Base-by-base conservation (phyloP, 1,284 basidiomycete species). In the Apiotrichum porosum region DNA sequence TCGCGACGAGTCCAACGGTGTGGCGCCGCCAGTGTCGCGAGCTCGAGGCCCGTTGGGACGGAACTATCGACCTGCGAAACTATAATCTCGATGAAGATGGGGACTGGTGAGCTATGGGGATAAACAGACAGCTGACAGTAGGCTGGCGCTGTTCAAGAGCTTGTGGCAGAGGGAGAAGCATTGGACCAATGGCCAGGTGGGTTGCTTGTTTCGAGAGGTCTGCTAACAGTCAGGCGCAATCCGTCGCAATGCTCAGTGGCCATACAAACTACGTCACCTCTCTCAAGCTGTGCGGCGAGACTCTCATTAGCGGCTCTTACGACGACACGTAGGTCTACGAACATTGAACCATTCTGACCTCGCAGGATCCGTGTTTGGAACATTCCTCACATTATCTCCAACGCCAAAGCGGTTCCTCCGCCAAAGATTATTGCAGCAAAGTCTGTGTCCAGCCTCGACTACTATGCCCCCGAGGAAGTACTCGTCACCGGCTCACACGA, bases 401-500 rank as follows among this genome's bases (percentile, higher is more conserved):
- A 28, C 15, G 33, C 52, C 0, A 45, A 41, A 9, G 39, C 51
- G 0, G 52, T 58, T n/a, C 48, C 45, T 0, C 49, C 47, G 12
- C 57, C 60, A 6, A 44, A 52, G 1, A 51, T 60, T 28, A 46
- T 67, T 84, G 33, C 89, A 83, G 77, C 68, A 46, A 56, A 90
- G 61, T 85, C 88, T 2, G 87, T 92, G 37, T 88, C 88, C 48
- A 93, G 90, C 69, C 81, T 94, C 33, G 89, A 93, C 66, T 93
- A 87, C 69, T 75, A 89, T 51, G 80, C 82, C 0, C 84, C 87
- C 37, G 86, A 90, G 72, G 84, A 88, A 76, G 85, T 93, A 2
- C 85, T 94, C 52, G 89, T 89, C 10, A 88, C 88, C 19, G 91
- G 91, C 0, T 89, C 91, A 69, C 89, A 93, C 57, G 91, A 94